Conservation (phyloP, 768 basidiomycete species). For the Peribolospora kevripleyi region DNA sequence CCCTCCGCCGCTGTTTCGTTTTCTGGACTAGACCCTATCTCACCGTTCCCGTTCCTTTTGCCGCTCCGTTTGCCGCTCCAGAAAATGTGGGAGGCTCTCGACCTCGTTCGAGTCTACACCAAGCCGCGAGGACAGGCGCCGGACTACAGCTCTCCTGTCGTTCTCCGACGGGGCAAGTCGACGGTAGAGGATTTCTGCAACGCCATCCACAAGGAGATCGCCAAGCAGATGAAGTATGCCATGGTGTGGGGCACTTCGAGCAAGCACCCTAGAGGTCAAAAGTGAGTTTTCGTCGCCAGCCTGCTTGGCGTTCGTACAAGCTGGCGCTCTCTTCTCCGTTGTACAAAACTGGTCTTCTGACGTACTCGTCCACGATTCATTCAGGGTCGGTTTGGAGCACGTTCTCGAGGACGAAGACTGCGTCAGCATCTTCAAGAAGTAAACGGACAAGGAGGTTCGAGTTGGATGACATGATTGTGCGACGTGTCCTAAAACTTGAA, state of each 20-base stretch:
- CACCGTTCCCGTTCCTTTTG: not conserved
- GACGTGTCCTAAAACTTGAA: no score
- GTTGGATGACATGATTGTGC: no score
- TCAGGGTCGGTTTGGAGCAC: slow-evolving; percentile 52
- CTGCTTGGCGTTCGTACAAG: no score
- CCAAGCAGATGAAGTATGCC: slow-evolving; percentile 71
- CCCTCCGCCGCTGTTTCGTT: not conserved
- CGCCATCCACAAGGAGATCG: slow-evolving; percentile 87
- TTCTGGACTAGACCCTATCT: no score
- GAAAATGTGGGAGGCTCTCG: slow-evolving; percentile 77
- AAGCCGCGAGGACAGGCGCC: slow-evolving; percentile 77
- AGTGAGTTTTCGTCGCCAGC: slow-evolving; percentile 18
- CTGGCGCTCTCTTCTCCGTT: no score
- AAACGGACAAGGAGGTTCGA: no score
- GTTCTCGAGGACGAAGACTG: slow-evolving; percentile 28
- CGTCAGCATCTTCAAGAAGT: no score
- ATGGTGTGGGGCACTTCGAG: slow-evolving; percentile 91
- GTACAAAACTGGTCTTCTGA: no score
- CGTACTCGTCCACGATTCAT: no score
- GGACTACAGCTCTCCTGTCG: slow-evolving; percentile 76
- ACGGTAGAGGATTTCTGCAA: slow-evolving; percentile 60
- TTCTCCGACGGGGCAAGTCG: slow-evolving; percentile 28
- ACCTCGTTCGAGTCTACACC: slow-evolving; percentile 81
- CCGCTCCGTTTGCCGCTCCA: not conserved
- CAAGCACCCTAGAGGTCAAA: slow-evolving; percentile 92